Base-by-base conservation (phyloP, 2,329 filamentous ascomycete species). In the Rhynchosporium agropyri region DNA sequence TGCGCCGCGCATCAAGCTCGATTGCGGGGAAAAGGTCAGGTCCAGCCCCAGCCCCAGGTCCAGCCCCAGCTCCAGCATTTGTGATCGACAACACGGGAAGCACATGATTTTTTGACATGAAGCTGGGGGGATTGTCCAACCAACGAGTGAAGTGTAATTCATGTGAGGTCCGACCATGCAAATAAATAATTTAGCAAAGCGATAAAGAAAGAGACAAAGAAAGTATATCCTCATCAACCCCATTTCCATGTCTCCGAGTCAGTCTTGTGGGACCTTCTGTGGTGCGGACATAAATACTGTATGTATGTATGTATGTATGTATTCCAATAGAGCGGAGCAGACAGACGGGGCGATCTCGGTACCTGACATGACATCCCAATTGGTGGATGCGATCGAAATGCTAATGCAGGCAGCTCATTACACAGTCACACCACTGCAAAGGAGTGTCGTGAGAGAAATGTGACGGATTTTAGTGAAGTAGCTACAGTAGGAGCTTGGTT, bases 361-460 rank as follows among this genome's bases (percentile, higher is more conserved):
- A 54, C 51, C 36, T 54, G 51, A 42, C 26, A 28, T 54, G 36
- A n/a, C 51, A 8, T 54, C 20, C 33, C 51, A 36, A 54, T 54
- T 54, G 51, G 51, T 54, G 33, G 50, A 40, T 40, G 50, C n/a
- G 33, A 9, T 42, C 36, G 13, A 29, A 54, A 20, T 36, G 36
- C 51, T 54, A 40, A 54, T 54, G 51, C 51, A 54, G 51, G 51
- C 40, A 33, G 40, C 40, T 36, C 40, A 20, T 9, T 26, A 36
- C 33, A 5, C 9, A 36, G 9, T 36, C 33, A 36, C 33, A 36
- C 6, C 6, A 36, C 33, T 40, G 51, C 20, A 42, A 33, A 54
- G 51, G 49, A 40, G 51, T 54, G 51, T 54, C 51, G 36, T 54
- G 51, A 54, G 33, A 42, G 51, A 54, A 54, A 54, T 3, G 36